Conservation (phyloP, 2,329 filamentous ascomycete species). For the Myriosclerotinia curreyana region DNA sequence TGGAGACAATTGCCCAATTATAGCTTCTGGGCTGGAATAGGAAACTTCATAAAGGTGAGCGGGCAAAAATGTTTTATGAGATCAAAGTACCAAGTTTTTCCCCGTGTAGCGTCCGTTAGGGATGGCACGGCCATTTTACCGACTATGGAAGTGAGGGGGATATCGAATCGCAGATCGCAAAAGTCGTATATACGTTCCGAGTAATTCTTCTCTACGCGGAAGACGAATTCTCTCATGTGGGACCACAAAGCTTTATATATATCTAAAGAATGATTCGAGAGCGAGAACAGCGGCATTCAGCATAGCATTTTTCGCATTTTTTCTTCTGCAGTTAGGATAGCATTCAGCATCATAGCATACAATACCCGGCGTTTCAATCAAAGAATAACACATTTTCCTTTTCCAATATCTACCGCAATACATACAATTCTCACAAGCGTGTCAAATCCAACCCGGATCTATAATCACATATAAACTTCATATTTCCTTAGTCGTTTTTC, state of each 20-base stretch:
- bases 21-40: conserved; percentile 83
- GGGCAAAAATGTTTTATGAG: conserved; percentile 35
- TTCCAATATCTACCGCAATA: conserved; percentile 8
- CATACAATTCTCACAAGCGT: conserved; percentile 13
- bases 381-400: conserved; percentile 14
- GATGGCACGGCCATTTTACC: conserved; percentile 36
- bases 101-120: conserved; percentile 36
- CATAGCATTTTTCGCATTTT: conserved; percentile 11
- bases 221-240: conserved; percentile 18
- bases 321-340: conserved; percentile 20
- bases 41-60: conserved; percentile 75
- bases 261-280: conserved; percentile 2
- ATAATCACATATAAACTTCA: conserved; percentile 8
- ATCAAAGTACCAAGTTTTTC: conserved; percentile 32
- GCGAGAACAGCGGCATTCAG: conserved; percentile 14
- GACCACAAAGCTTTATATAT: conserved; percentile 26
- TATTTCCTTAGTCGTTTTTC: conserved; percentile 8
- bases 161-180: conserved; percentile 26
- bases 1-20: conserved; percentile 97
- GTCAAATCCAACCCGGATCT: conserved; percentile 1
- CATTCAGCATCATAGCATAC: conserved; percentile 30
- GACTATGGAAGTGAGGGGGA: conserved; percentile 37
- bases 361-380: conserved; percentile 28
- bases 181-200: conserved; percentile 34
- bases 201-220: conserved; percentile 23